Evolutionary conservation across 2,329 filamentous ascomycete species (phyloP).

Genomic region (Penicillium sp.): DNA sequence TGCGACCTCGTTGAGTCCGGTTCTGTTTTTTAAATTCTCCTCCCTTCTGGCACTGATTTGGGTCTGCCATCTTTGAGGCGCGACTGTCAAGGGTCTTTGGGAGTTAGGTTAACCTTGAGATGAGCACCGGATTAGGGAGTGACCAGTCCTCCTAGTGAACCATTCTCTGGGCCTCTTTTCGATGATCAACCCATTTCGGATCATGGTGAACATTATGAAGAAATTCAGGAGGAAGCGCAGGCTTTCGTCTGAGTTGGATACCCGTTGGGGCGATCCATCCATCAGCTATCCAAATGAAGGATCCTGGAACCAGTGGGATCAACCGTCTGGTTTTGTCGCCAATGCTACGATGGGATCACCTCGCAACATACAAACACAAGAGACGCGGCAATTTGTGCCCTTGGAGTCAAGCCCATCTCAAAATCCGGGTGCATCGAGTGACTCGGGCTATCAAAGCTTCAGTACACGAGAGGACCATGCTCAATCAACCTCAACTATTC

Average conservation of each 20-base stretch:
- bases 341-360: constrained; percentile 18
- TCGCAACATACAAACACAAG: constrained; percentile 16
- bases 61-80: background rate
- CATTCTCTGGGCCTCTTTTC: constrained; percentile 18
- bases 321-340: constrained; percentile 29
- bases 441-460: constrained; percentile 11
- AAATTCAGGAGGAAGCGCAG: constrained; percentile 44
- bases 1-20: background rate
- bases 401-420: constrained; percentile 13
- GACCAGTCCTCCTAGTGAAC: constrained; percentile 26
- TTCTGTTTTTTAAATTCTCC: background rate
- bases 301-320: constrained; percentile 51
- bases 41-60: background rate
- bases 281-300: constrained; percentile 50
- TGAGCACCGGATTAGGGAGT: constrained; percentile 27
- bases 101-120: constrained; percentile 24
- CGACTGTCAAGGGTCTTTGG: background rate
- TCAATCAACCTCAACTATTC: constrained; percentile 21
- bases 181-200: constrained; percentile 36
- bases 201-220: constrained; percentile 41
- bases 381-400: constrained; percentile 24
- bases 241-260: constrained; percentile 45
- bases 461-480: constrained; percentile 1
- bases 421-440: constrained; percentile 5
- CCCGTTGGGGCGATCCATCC: constrained; percentile 49